Base-by-base conservation (phyloP, 768 basidiomycete species). In the Paxillus involutus region DNA sequence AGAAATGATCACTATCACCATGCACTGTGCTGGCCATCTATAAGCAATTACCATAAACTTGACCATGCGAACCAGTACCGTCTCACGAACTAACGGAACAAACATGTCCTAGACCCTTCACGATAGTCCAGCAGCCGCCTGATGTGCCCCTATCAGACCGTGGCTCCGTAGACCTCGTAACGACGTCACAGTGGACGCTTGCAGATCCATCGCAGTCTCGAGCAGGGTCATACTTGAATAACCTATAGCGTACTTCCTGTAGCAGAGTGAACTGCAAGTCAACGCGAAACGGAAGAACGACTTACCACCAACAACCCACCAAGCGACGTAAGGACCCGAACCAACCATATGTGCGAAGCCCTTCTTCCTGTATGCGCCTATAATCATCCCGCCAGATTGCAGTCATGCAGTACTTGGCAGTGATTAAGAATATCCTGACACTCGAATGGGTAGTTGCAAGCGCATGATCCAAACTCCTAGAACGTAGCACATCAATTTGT, bases 381-480 rank as follows among this genome's bases (percentile, higher is more conserved):
- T 72, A 73, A 51, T 94, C 86, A 60, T 88, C 86, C 48, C 79
- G 75, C 90, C 90, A 92, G 4, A 91, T 84, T 8, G 91, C 88
- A 11, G 76, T 77, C 47, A 84, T 78, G 66, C 95, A 97, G 71
- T 91, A 96, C 63, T 90, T 88, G 7, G 94, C 94, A 14, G 89
- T 89, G 53, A 98, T 88, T 32, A 98, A 67, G 70, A 98, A 98
- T 65, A 98, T 85, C 17, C 96, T 88, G 53, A 85, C 88, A 66
- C 82, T 85, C 6, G 90, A 87, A 70, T 93, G 80, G 6, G 96
- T 98, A 0, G 97, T 98, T 62, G 84, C 84, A 6, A 98, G 75
- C 13, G 92, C 85, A 68, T 86, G 77, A 62, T 97, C 94, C 32
- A 96, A 77, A 66, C 85, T 86, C 73, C 91, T 87, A 62, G 11